phyloP scores from a whole-genome alignment of 331 rosid genomes.

The Rhamnella rubrinervis region DNA sequence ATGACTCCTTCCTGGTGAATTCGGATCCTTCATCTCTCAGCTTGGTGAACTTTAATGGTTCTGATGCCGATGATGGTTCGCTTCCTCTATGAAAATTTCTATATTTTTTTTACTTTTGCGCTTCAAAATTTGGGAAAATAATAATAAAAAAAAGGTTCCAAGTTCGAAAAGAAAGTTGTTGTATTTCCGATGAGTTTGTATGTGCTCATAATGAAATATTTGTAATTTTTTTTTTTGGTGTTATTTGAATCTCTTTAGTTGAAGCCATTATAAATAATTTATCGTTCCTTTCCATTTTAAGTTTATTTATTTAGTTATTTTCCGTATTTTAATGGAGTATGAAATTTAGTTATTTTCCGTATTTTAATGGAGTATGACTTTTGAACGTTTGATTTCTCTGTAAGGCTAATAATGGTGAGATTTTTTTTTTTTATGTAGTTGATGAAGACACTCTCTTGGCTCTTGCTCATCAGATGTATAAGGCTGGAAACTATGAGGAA shows the following conservation, averaged over 20 bases:
- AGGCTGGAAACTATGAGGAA: slow-evolving; percentile 79
- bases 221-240: background rate
- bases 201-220: background rate
- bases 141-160: background rate
- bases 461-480: slow-evolving; percentile 91
- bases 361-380: background rate
- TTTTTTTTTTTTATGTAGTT: slow-evolving; percentile 41
- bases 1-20: slow-evolving; percentile 50
- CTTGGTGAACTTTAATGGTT: slow-evolving; percentile 41
- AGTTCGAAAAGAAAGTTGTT: background rate
- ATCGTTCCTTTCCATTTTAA: background rate
- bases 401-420: slow-evolving; percentile 4
- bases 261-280: background rate
- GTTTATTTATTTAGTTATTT: background rate
- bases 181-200: background rate
- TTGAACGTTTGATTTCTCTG: background rate
- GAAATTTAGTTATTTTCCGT: background rate
- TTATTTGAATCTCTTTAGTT: background rate
- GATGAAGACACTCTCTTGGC: slow-evolving; percentile 84
- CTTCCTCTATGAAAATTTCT: background rate
- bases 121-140: background rate
- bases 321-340: too few species aligned
- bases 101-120: background rate
- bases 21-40: slow-evolving; percentile 55
- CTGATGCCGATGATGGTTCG: slow-evolving; percentile 73